Base-by-base conservation (phyloP, 2,329 filamentous ascomycete species). In the Botryotinia narcissicola region DNA sequence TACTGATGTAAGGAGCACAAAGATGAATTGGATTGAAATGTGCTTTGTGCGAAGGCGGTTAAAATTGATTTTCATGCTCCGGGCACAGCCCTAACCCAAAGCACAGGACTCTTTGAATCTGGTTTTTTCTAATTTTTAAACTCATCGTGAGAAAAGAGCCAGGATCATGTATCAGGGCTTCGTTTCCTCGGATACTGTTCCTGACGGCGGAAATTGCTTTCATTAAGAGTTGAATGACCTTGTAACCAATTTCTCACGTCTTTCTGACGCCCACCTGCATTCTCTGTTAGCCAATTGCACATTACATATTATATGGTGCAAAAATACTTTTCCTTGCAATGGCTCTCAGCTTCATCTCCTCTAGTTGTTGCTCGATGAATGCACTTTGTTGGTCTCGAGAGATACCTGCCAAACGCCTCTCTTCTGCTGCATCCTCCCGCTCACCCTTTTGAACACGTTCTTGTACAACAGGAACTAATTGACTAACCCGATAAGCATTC, bases 241-340 rank as follows among this genome's bases (percentile, higher is more conserved):
- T 54, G 57, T 44, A 70, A 51, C 68, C 68, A 70, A n/a, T 61
- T 32, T 46, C 57, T 70, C 54, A 70, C 68, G n/a, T 70, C 51
- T 32, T 70, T 61, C n/a, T 70, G 51, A 35, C 68, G 51, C 32
- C 40, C 48, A 42, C n/a, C 68, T 70, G 40, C 18, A n/a, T 32
- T 61, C 42, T 37, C 16, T 35, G n/a, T 32, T 14, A 44, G 40
- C 20, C 20, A 25, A 35, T 20, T 9, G 16, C 5, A 18, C 57
- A 59, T 59, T 20, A 20, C 3, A 64, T n/a, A 25, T 59, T 44
- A 20, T 46, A 2, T 16, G 35, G 14, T 40, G 12, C 37, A 35
- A n/a, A 44, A 40, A 44, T 61, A 70, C 54, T 46, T 51, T 61
- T 70, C 35, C 48, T 70, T n/a, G 44, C 66, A 37, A 57, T 57